Conservation (phyloP, 2,329 filamentous ascomycete species). For the Magnaporthales sp. region DNA sequence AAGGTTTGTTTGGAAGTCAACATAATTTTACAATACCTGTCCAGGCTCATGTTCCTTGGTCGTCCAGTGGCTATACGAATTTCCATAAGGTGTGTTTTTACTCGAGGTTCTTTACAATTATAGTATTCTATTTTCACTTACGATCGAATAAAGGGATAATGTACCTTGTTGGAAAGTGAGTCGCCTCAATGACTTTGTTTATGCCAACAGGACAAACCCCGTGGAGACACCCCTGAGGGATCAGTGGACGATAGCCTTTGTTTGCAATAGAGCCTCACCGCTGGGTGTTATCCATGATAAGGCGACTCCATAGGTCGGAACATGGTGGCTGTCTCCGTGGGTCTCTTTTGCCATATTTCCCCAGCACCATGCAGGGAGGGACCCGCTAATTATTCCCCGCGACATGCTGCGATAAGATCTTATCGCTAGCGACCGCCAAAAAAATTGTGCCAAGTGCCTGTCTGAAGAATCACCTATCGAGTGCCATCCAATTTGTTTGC, state of each 20-base stretch:
- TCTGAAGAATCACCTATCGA: no score
- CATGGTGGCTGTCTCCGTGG: not conserved
- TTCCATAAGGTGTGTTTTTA: not conserved
- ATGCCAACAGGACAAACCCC: not conserved
- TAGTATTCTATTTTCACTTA: not conserved
- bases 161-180: not conserved
- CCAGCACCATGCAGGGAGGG: not conserved
- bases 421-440: not conserved
- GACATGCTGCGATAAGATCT: not conserved
- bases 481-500: not conserved
- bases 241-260: not conserved
- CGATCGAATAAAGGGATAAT: not conserved
- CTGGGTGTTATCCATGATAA: not conserved
- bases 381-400: not conserved
- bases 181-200: not conserved
- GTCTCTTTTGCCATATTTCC: not conserved
- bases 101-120: not conserved
- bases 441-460: not conserved
- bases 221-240: not conserved
- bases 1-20: not conserved
- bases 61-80: not conserved
- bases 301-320: not conserved
- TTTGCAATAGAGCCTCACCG: not conserved
- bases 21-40: not conserved
- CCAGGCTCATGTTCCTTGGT: not conserved